A percentile compares a stretch with the other conserved stretches of the same genome.
Conservation (phyloP, 2,329 filamentous ascomycete genomes). For the Cryoendolithus antarcticus region DNA sequence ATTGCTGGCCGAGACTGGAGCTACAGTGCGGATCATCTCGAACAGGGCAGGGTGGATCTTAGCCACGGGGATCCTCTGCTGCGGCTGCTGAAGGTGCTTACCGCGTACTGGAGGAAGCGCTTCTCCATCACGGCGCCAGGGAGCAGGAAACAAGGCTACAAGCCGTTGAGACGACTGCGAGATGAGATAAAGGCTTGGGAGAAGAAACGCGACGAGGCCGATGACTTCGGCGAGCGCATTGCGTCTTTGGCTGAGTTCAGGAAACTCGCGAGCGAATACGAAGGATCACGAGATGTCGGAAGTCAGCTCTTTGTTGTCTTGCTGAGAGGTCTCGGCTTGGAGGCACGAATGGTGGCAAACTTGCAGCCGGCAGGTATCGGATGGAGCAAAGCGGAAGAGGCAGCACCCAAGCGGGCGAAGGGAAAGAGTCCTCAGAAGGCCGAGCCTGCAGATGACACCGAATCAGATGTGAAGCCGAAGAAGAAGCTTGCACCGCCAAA, state of each 20-base stretch:
- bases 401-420: constrained; percentile 37
- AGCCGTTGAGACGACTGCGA: constrained; percentile 61
- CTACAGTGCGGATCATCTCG: constrained; percentile 53
- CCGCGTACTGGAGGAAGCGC: constrained; percentile 76
- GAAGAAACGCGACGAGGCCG: constrained; percentile 47
- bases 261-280: constrained; percentile 52
- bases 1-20: constrained; percentile 57
- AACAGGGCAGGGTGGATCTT: constrained; percentile 60
- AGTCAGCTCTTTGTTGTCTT: constrained; percentile 83
- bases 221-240: constrained; percentile 66
- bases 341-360: constrained; percentile 71
- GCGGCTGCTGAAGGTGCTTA: constrained; percentile 61
- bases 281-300: constrained; percentile 77
- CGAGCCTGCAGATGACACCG: constrained; percentile 8
- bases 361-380: constrained; percentile 81
- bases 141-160: constrained; percentile 80
- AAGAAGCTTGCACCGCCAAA: constrained; percentile 4
- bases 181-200: constrained; percentile 60
- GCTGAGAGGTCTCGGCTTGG: constrained; percentile 65
- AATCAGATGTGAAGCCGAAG: constrained; percentile 8
- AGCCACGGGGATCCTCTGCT: constrained; percentile 74
- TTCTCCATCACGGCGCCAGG: constrained; percentile 69
- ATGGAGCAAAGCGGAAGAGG: constrained; percentile 79
- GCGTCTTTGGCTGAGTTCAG: constrained; percentile 56
- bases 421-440: constrained; percentile 10